Evolutionary conservation across 1,139 yeast species (phyloP), one percentile per base, ranked within the genome.

Genomic region (Protomyces inundatus): DNA sequence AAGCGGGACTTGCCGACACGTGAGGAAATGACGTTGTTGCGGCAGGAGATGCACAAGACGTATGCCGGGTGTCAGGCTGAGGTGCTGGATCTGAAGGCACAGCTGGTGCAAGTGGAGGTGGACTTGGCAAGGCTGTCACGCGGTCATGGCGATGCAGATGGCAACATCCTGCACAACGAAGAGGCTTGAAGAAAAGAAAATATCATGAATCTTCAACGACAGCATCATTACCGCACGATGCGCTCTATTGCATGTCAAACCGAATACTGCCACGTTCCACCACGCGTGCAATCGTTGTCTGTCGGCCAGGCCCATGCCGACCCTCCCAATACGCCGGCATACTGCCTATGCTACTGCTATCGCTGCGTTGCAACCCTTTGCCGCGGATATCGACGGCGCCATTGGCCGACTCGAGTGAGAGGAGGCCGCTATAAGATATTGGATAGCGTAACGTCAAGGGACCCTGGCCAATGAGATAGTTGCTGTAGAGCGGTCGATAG

Each of bases 1-100:
- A 50, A 64, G 35, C 33, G 62, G 37, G 55, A 42, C 12, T 14
- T 55, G 34, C 56, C 58, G n/a, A 54, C 60, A 10, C 63, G 59
- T 32, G 54, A 45, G 33, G 66, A 64, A 14, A 53, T 61, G 48
- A 23, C 56, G 51, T 14, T 51, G 16, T 54, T 64, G 30, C 60
- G 65, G 35, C 40, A 52, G 36, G 66, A 64, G 32, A 64, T 61
- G 60, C 61, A 64, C 57, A 64, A 64, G 53, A 55, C 62, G 36
- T 61, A 60, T 32, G 54, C 54, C 34, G 61, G 66, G 16, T 32
- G 54, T 16, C 55, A 64, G 16, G 60, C 53, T 12, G 66, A 60
- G 30, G 50, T 59, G 12, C 32, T 64, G 53, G 66, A 64, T 30
- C 35, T 54, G 37, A 62, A 54, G 40, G 57, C 54, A 34, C 57